Percentiles rank a stretch among this genome's conserved stretches.
Evolutionary conservation across 192 early-diverging fungal species (phyloP).

Genomic region (Coemansia sp.): DNA sequence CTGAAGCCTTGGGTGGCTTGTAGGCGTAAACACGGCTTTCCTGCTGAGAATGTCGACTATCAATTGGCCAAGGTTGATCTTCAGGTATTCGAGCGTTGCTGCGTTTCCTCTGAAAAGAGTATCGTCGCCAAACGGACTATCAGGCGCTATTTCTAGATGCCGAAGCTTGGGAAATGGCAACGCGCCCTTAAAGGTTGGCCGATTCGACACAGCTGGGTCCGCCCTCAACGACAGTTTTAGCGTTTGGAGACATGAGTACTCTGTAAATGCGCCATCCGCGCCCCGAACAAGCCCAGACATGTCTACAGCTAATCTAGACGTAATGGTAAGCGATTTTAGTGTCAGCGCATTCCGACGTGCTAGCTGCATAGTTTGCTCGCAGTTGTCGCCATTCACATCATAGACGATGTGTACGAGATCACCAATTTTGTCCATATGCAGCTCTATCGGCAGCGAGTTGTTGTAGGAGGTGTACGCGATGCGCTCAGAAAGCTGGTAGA

Average conservation of each 20-base stretch:
- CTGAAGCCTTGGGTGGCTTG: not conserved
- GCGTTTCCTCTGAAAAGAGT: slow-evolving; percentile 4
- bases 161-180: slow-evolving; percentile 7
- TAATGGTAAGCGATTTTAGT: not conserved
- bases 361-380: not conserved
- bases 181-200: not conserved
- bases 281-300: slow-evolving; percentile 2
- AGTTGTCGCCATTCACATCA: not conserved
- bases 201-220: not conserved
- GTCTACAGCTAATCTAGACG: not conserved
- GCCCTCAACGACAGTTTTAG: not conserved
- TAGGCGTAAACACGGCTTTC: not conserved
- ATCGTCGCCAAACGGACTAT: slow-evolving; percentile 9
- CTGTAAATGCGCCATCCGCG: not conserved
- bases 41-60: slow-evolving; percentile 5
- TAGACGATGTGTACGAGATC: not conserved
- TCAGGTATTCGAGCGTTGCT: not conserved
- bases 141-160: not conserved
- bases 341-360: not conserved
- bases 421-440: not conserved
- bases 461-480: not conserved
- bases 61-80: not conserved
- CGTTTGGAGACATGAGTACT: not conserved
- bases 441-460: not conserved
- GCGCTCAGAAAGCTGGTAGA: not conserved